These are phyloP conservation scores for Balamuthia mandrillaris DNA, from an alignment of 208 protist species.

Conservation along the genomic window DNA sequence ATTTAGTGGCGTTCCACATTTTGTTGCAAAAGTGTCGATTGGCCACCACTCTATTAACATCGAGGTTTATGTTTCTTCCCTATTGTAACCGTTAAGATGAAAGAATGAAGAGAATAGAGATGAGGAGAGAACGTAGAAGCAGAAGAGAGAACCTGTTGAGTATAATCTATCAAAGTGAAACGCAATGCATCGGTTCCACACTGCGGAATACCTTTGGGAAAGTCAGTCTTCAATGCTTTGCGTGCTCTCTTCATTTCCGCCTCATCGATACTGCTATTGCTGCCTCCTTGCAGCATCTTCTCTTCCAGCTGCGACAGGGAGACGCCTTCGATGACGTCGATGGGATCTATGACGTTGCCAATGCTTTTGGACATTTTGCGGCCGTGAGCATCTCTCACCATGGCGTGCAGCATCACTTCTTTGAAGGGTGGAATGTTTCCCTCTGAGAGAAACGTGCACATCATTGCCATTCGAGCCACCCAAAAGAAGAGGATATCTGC, in stretches of 20 bases:
- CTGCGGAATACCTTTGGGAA: conserved; percentile 91
- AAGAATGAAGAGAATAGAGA: too few species aligned
- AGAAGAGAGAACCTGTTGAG: conserved; percentile 51
- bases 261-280: conserved; percentile 88
- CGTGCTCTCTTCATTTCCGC: conserved; percentile 82
- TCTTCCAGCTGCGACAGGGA: conserved; percentile 87
- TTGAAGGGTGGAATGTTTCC: conserved; percentile 86
- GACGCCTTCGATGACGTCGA: conserved; percentile 97
- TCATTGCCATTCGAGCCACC: conserved; percentile 99
- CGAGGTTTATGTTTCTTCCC: conserved; percentile 90
- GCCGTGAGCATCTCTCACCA: conserved; percentile 98
- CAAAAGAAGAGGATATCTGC: conserved; percentile 99
- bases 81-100: neutral
- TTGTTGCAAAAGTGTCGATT: conserved; percentile 99
- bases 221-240: conserved; percentile 84
- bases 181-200: conserved; percentile 99
- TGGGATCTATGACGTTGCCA: conserved; percentile 99
- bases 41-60: conserved; percentile 92
- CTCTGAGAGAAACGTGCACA: conserved; percentile 90
- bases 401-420: conserved; percentile 89
- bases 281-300: conserved; percentile 80
- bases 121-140: too few species aligned
- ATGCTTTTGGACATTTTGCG: conserved; percentile 99
- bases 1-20: conserved; percentile 95
- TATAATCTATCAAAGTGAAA: conserved; percentile 96